Evolutionary conservation across 495 filamentous ascomycete species (phyloP), one percentile per base, ranked within the genome.

Genomic region (Penicillium desertorum): DNA sequence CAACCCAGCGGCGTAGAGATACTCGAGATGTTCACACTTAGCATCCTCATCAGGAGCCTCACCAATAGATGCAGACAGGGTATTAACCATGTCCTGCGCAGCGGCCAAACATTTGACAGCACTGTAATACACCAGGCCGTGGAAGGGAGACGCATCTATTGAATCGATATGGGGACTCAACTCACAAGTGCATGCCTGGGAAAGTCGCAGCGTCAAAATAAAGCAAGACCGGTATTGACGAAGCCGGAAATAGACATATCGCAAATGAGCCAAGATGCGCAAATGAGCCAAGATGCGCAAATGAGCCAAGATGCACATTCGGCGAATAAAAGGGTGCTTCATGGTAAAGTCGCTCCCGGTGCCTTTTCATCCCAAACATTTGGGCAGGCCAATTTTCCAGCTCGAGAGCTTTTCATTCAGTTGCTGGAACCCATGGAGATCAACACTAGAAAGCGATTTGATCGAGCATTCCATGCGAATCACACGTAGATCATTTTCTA

Each of bases 221-320:
- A 67, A 27, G 3, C 60, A 50, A 0, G 64, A 58, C 6, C 64
- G 55, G 45, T 57, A 58, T 1, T 58, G 52, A 23, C 64, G 61
- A 25, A 67, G 52, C n/a, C 58, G 61, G 29, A 67, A 27, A 19
- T 60, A 67, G 5, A 62, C 23, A 37, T 54, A 60, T 23, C 59
- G 64, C 12, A 53, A 36, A 5, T 57, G 58, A 11, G 61, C 49
- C 7, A 60, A 20, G 12, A 52, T 19, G 10, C 56, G n/a, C n/a
- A n/a, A n/a, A n/a, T n/a, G n/a, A n/a, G n/a, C n/a, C n/a, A n/a
- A n/a, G n/a, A n/a, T n/a, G n/a, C n/a, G n/a, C n/a, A n/a, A n/a
- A n/a, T n/a, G n/a, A n/a, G n/a, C n/a, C n/a, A n/a, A n/a, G n/a
- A n/a, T n/a, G n/a, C n/a, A 56, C 34, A 64, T 55, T 7, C 64